Conservation (phyloP, 352 stramenopile species). For the Peronospora belbahrii region DNA sequence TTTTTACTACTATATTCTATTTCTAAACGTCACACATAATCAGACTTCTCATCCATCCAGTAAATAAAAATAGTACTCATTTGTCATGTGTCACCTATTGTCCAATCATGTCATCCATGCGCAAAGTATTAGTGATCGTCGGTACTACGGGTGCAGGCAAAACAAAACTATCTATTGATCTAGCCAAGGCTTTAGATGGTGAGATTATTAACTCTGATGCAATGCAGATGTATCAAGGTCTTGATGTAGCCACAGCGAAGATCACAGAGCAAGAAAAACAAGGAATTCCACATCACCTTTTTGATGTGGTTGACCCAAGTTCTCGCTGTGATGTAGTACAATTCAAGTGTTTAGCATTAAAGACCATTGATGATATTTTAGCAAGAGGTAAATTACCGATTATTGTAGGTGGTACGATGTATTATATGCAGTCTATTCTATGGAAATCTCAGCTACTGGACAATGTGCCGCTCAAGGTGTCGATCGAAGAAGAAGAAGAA, state of each 20-base stretch:
- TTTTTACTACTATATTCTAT: no score
- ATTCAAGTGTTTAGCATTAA: slow-evolving; percentile 72
- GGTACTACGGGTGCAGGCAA: slow-evolving; percentile 89
- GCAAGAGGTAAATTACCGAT: slow-evolving; percentile 84
- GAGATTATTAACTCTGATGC: slow-evolving; percentile 90
- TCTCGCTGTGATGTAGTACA: slow-evolving; percentile 69
- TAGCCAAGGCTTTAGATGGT: slow-evolving; percentile 83
- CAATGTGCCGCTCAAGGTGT: slow-evolving; percentile 36
- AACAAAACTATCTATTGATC: slow-evolving; percentile 88
- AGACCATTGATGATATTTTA: slow-evolving; percentile 79
- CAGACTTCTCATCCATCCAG: no score
- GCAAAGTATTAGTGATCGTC: slow-evolving; percentile 84
- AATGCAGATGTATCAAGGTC: slow-evolving; percentile 88
- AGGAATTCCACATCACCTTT: slow-evolving; percentile 84
- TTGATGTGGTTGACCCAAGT: slow-evolving; percentile 78
- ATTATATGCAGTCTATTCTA: slow-evolving; percentile 88
- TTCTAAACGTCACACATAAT: no score
- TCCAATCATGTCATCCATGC: slow-evolving; percentile 30
- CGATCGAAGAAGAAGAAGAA: slow-evolving; percentile 2
- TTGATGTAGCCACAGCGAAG: slow-evolving; percentile 88
- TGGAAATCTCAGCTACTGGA: slow-evolving; percentile 85
- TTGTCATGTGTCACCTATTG: no score
- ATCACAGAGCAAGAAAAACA: slow-evolving; percentile 79
- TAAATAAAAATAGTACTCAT: no score
- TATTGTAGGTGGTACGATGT: slow-evolving; percentile 89